Evolutionary conservation across 2,329 filamentous ascomycete species (phyloP).

Genomic region (Fusarium euwallaceae): DNA sequence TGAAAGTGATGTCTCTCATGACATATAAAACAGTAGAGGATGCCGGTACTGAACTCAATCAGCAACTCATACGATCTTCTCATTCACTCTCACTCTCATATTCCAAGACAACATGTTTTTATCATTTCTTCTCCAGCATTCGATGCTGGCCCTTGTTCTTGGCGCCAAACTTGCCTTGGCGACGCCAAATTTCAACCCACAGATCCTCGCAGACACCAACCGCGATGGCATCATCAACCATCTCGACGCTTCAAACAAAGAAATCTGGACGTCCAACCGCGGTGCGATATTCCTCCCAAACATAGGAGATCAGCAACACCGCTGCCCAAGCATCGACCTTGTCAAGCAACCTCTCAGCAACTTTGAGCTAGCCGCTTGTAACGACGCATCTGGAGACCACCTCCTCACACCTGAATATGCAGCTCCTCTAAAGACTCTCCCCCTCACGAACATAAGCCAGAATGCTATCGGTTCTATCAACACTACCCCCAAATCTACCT

Average conservation of each 20-base stretch:
- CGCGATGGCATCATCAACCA: not conserved
- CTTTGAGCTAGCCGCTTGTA: slow-evolving; percentile 48
- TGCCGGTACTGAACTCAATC: not conserved
- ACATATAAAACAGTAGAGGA: not conserved
- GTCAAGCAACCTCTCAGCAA: slow-evolving; percentile 4
- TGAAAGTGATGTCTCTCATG: not conserved
- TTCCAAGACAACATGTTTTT: not conserved
- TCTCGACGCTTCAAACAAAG: not conserved
- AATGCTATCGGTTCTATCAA: slow-evolving; percentile 34
- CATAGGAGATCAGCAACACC: not conserved
- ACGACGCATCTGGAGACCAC: slow-evolving; percentile 53
- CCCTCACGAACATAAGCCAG: slow-evolving; percentile 18
- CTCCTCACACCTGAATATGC: slow-evolving; percentile 49
- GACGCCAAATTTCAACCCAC: not conserved
- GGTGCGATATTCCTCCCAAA: slow-evolving; percentile 3
- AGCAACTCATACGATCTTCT: not conserved
- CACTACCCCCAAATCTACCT: slow-evolving; percentile 9
- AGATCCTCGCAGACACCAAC: not conserved
- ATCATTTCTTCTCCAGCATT: not conserved
- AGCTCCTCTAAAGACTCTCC: slow-evolving; percentile 38
- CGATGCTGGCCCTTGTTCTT: not conserved
- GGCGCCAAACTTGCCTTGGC: not conserved
- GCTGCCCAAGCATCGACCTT: not conserved
- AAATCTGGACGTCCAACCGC: not conserved
- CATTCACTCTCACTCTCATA: not conserved